These are phyloP conservation scores for Erythrophleum ivorense DNA, from an alignment of 331 rosid species.

Conservation along the genomic window DNA sequence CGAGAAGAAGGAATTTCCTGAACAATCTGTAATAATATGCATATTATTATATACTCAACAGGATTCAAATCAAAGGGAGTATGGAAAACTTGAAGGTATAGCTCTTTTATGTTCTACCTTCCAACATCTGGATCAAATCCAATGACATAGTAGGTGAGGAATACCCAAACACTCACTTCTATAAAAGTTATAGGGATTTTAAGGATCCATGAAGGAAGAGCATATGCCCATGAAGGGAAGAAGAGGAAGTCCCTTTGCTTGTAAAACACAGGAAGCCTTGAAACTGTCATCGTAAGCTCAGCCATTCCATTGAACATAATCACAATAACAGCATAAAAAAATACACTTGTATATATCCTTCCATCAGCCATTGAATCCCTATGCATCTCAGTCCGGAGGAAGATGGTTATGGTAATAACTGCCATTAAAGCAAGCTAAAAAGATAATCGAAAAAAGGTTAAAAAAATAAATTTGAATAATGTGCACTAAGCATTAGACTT, in stretches of 20 bases:
- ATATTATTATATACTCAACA: background rate
- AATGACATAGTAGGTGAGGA: slow-evolving; percentile 67
- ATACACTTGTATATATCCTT: slow-evolving; percentile 56
- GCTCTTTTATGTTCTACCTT: slow-evolving; percentile 47
- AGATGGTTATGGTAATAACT: slow-evolving; percentile 58
- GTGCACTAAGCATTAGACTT: background rate
- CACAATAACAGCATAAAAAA: slow-evolving; percentile 52
- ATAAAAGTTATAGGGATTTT: slow-evolving; percentile 59
- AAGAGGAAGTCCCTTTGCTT: slow-evolving; percentile 70
- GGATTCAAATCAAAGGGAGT: background rate
- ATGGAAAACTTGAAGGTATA: background rate
- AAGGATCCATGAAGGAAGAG: slow-evolving; percentile 68
- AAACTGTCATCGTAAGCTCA: slow-evolving; percentile 65
- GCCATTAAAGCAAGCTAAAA: slow-evolving; percentile 52
- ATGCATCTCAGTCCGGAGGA: slow-evolving; percentile 70
- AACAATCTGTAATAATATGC: slow-evolving; percentile 55
- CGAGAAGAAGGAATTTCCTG: slow-evolving; percentile 59
- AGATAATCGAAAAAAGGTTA: background rate
- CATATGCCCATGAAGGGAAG: slow-evolving; percentile 70
- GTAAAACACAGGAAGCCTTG: slow-evolving; percentile 73
- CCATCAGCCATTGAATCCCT: slow-evolving; percentile 53
- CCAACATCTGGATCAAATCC: slow-evolving; percentile 67
- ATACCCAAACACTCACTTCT: slow-evolving; percentile 64
- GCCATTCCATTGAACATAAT: slow-evolving; percentile 68
- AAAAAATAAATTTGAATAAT: slow-evolving; percentile 2